phyloP scores from a whole-genome alignment of 1,284 basidiomycete species.

The Rugosomyces carneus region DNA sequence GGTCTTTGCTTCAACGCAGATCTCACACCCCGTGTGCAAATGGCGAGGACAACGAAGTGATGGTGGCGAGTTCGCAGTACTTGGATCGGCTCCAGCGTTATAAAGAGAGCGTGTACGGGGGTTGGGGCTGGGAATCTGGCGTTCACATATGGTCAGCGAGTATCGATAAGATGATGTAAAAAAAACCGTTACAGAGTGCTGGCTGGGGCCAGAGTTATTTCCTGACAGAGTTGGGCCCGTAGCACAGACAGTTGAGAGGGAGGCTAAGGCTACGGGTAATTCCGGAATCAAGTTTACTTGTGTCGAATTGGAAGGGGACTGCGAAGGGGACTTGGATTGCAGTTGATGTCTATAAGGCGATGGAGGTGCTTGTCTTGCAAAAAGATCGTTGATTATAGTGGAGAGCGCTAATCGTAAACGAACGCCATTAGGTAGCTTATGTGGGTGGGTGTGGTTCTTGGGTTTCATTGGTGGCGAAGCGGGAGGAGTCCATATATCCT shows the following conservation, averaged over 20 bases:
- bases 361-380: slow-evolving; percentile 60
- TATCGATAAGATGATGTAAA: background rate
- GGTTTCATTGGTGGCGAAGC: slow-evolving; percentile 39
- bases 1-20: slow-evolving; percentile 59
- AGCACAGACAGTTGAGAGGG: slow-evolving; percentile 15
- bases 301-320: slow-evolving; percentile 17
- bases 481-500: slow-evolving; percentile 42
- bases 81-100: slow-evolving; percentile 54
- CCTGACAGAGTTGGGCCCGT: slow-evolving; percentile 4
- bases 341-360: slow-evolving; percentile 43
- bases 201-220: slow-evolving; percentile 5
- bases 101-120: slow-evolving; percentile 48
- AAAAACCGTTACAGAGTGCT: slow-evolving; percentile 14
- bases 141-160: slow-evolving; percentile 4
- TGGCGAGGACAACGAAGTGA: slow-evolving; percentile 66
- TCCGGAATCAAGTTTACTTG: slow-evolving; percentile 8
- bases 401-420: slow-evolving; percentile 65
- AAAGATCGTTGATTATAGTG: slow-evolving; percentile 72
- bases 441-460: slow-evolving; percentile 34
- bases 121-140: slow-evolving; percentile 21
- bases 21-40: slow-evolving; percentile 63
- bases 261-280: slow-evolving; percentile 19
- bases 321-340: slow-evolving; percentile 23
- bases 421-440: slow-evolving; percentile 74
- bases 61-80: slow-evolving; percentile 56